phyloP scores from a whole-genome alignment of 768 basidiomycete species.

The Coprinellus aureogranulatus region DNA sequence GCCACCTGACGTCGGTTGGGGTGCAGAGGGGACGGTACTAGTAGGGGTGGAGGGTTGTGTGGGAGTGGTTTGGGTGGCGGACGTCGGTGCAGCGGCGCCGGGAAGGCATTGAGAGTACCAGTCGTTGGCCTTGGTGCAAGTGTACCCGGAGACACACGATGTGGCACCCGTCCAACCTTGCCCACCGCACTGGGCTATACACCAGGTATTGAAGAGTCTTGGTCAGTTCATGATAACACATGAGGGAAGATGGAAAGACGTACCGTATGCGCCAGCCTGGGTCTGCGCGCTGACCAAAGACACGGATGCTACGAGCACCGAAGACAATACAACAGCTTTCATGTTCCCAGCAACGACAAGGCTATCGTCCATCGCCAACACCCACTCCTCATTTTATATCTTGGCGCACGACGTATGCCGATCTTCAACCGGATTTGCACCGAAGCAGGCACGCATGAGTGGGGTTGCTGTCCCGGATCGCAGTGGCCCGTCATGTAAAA shows the following conservation, averaged over 20 bases:
- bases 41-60: constrained; percentile 18
- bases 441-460: neutral
- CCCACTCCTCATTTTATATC: neutral
- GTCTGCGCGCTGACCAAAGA: constrained; percentile 1
- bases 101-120: constrained; percentile 58
- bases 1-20: constrained; percentile 3
- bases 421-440: constrained; percentile 5
- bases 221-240: no score
- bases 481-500: neutral
- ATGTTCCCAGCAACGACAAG: neutral
- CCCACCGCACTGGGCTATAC: constrained; percentile 49
- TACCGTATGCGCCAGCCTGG: constrained; percentile 4
- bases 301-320: neutral
- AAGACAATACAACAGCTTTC: neutral
- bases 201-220: neutral
- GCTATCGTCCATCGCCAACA: neutral
- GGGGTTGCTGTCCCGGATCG: neutral
- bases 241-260: no score
- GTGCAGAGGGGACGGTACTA: neutral
- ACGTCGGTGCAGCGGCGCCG: constrained; percentile 22
- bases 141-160: constrained; percentile 45
- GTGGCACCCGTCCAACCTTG: constrained; percentile 53
- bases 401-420: neutral
- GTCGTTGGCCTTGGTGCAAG: constrained; percentile 42
- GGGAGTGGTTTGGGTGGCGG: constrained; percentile 10